These are phyloP conservation scores for Asterella californica DNA, from an alignment of 225 moss, liverwort and hornwort species.

Conservation along the genomic window DNA sequence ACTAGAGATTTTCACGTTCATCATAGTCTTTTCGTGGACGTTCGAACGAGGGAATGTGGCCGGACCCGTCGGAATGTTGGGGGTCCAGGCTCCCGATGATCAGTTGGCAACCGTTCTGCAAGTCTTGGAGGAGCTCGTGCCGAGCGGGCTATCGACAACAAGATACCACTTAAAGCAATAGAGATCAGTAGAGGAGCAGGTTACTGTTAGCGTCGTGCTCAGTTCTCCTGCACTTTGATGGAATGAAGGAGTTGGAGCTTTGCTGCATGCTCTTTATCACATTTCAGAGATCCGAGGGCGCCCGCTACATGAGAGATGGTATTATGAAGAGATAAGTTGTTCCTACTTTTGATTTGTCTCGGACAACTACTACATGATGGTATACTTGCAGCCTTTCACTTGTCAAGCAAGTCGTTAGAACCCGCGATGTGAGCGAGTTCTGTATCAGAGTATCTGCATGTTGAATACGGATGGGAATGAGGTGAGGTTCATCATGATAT, in stretches of 20 bases:
- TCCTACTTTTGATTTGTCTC: too few species aligned
- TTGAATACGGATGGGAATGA: too few species aligned
- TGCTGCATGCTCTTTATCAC: too few species aligned
- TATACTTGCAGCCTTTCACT: too few species aligned
- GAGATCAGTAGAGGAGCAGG: neutral
- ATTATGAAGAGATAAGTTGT: too few species aligned
- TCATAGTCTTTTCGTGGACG: neutral
- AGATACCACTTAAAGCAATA: neutral
- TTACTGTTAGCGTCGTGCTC: neutral
- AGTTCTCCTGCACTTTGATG: neutral
- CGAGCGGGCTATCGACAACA: neutral
- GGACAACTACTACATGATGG: too few species aligned
- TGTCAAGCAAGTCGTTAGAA: too few species aligned
- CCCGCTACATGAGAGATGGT: too few species aligned
- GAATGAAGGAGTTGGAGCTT: neutral
- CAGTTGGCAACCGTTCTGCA: neutral
- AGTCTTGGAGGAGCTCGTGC: neutral
- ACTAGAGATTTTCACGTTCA: neutral
- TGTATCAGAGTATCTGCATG: too few species aligned
- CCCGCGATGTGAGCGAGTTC: too few species aligned
- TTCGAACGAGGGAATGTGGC: neutral
- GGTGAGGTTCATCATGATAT: too few species aligned
- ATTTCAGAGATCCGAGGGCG: too few species aligned
- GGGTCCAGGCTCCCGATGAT: neutral
- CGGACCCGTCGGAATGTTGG: neutral